A percentile compares a stretch with the other conserved stretches of the same genome.
phyloP scores from a whole-genome alignment of 768 basidiomycete species.

The Boletus reticulatus region DNA sequence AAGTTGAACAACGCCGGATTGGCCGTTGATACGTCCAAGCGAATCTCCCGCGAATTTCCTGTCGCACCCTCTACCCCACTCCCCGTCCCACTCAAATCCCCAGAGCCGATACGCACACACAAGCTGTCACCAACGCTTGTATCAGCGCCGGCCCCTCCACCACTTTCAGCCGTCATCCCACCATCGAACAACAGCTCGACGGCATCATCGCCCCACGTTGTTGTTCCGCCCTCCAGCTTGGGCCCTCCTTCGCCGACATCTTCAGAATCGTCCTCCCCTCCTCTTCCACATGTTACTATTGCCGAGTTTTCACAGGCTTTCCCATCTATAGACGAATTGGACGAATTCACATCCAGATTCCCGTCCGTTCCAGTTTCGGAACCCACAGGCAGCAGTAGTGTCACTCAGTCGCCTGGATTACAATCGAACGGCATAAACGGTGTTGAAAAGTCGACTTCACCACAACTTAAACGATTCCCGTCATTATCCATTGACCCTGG shows the following conservation, averaged over 20 bases:
- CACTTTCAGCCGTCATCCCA: constrained; percentile 8
- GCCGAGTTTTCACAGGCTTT: constrained; percentile 65
- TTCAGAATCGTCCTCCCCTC: constrained; percentile 65
- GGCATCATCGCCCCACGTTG: constrained; percentile 53
- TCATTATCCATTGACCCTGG: constrained; percentile 44
- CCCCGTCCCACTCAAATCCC: constrained; percentile 27
- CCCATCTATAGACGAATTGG: constrained; percentile 74
- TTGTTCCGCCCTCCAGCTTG: constrained; percentile 68
- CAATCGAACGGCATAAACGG: constrained; percentile 32
- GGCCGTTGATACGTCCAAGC: constrained; percentile 54
- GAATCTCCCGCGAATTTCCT: constrained; percentile 53
- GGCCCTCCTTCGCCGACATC: constrained; percentile 77
- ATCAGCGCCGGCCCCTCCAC: constrained; percentile 27
- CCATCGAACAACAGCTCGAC: constrained; percentile 32
- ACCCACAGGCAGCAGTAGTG: constrained; percentile 33
- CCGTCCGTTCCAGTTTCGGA: constrained; percentile 48
- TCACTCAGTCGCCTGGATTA: constrained; percentile 17
- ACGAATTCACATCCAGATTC: constrained; percentile 50
- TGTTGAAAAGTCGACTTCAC: constrained; percentile 31
- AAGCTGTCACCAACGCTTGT: constrained; percentile 39
- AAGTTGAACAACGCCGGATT: constrained; percentile 74
- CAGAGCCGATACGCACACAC: constrained; percentile 34
- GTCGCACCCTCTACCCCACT: constrained; percentile 33
- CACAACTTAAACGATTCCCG: constrained; percentile 36
- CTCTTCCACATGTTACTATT: constrained; percentile 38